Evolutionary conservation across 2,329 filamentous ascomycete species (phyloP).

Genomic region (Ophiosphaerella korrae): DNA sequence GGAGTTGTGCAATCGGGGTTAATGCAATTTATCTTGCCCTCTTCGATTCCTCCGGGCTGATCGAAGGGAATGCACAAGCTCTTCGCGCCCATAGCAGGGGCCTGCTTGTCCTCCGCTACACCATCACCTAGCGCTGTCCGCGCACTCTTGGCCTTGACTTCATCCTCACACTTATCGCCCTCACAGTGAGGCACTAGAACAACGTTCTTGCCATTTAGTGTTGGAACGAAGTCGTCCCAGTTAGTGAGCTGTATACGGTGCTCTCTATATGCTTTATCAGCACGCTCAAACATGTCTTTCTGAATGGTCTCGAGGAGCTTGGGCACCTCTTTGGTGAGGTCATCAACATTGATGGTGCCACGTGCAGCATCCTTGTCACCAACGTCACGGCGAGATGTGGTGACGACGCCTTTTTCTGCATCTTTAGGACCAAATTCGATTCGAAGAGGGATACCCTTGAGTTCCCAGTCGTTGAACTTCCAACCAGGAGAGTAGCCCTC

Average conservation of each 20-base stretch:
- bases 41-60: slow-evolving; percentile 78
- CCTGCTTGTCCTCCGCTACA: slow-evolving; percentile 73
- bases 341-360: slow-evolving; percentile 72
- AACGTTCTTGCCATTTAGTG: slow-evolving; percentile 90
- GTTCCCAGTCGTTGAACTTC: slow-evolving; percentile 99
- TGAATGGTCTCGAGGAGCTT: slow-evolving; percentile 89
- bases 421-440: slow-evolving; percentile 97
- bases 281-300: slow-evolving; percentile 76
- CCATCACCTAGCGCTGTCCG: slow-evolving; percentile 71
- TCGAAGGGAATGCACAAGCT: slow-evolving; percentile 81
- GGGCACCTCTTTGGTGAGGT: slow-evolving; percentile 75
- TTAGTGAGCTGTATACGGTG: slow-evolving; percentile 81
- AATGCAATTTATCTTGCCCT: slow-evolving; percentile 86
- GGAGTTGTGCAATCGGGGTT: slow-evolving; percentile 81
- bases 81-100: slow-evolving; percentile 77
- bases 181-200: slow-evolving; percentile 91
- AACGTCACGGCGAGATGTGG: slow-evolving; percentile 84
- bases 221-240: slow-evolving; percentile 90
- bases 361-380: slow-evolving; percentile 67
- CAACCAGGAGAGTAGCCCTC: slow-evolving; percentile 90
- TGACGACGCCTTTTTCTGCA: slow-evolving; percentile 81
- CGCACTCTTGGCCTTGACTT: slow-evolving; percentile 90
- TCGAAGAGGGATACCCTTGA: slow-evolving; percentile 91
- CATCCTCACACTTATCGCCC: slow-evolving; percentile 83
- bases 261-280: slow-evolving; percentile 75